These are phyloP conservation scores for Phoma sp. DNA, from an alignment of 2,329 filamentous ascomycete species.

Conservation along the genomic window DNA sequence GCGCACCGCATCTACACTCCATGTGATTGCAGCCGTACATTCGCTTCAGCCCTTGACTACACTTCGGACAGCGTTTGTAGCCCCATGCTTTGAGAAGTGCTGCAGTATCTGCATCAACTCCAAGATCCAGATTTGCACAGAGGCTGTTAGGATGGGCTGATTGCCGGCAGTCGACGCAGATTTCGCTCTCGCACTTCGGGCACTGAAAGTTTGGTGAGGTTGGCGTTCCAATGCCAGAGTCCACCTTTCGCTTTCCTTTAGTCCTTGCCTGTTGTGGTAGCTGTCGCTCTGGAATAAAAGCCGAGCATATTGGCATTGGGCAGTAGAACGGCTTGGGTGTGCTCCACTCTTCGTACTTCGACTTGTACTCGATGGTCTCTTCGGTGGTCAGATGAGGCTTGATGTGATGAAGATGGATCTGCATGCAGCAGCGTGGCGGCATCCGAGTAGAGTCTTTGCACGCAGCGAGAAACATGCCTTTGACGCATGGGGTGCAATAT, in stretches of 20 bases:
- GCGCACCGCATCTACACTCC: conserved; percentile 57
- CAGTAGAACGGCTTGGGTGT: conserved; percentile 58
- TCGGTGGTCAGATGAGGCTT: conserved; percentile 44
- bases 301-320: conserved; percentile 57
- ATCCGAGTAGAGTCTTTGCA: conserved; percentile 51
- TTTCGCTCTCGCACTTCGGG: conserved; percentile 52
- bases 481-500: conserved; percentile 51
- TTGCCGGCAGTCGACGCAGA: conserved; percentile 56
- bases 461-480: conserved; percentile 52
- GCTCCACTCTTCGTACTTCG: conserved; percentile 58
- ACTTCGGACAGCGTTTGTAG: conserved; percentile 60
- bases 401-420: conserved; percentile 54
- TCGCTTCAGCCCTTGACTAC: conserved; percentile 55
- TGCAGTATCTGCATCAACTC: conserved; percentile 47
- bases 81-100: conserved; percentile 52
- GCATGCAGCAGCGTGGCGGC: conserved; percentile 56
- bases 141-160: conserved; percentile 48
- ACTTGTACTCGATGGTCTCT: conserved; percentile 48
- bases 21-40: conserved; percentile 61
- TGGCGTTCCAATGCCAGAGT: conserved; percentile 38
- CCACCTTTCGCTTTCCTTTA: conserved; percentile 31
- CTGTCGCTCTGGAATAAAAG: conserved; percentile 52
- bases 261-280: conserved; percentile 20
- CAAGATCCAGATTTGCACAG: conserved; percentile 45
- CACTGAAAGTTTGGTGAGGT: conserved; percentile 47